These are phyloP conservation scores for Fusarium mundagurra DNA, from an alignment of 2,329 filamentous ascomycete species.

Conservation along the genomic window DNA sequence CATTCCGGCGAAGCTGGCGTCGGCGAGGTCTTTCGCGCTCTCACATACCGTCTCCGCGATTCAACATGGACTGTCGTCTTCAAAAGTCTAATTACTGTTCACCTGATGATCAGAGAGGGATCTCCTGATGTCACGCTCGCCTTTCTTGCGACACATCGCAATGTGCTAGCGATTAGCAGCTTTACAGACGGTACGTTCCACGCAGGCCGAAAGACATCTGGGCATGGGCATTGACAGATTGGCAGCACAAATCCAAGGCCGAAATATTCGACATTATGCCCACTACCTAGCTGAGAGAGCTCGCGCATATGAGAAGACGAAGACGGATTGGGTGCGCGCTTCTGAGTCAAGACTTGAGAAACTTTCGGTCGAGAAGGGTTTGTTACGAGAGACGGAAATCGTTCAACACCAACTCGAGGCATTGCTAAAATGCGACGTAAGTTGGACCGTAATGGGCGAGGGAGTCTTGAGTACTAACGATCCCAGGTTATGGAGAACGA, in stretches of 20 bases:
- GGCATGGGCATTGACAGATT: conserved; percentile 15
- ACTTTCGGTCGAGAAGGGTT: conserved; percentile 88
- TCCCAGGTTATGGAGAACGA: conserved; percentile 85
- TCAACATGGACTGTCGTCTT: conserved; percentile 99
- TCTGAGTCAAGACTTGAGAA: conserved; percentile 86
- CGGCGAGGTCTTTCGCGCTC: conserved; percentile 91
- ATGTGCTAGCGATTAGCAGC: conserved; percentile 85
- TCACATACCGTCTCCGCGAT: conserved; percentile 89
- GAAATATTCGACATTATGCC: conserved; percentile 92
- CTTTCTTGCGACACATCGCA: conserved; percentile 84
- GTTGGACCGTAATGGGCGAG: conserved; percentile 45
- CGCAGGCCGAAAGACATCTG: background rate
- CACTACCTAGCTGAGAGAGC: conserved; percentile 87
- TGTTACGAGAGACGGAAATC: conserved; percentile 89
- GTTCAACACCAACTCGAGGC: conserved; percentile 90
- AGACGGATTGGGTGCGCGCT: conserved; percentile 87
- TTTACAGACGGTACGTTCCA: conserved; percentile 84
- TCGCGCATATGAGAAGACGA: conserved; percentile 83
- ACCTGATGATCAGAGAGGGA: conserved; percentile 97
- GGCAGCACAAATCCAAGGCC: conserved; percentile 89
- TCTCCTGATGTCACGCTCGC: conserved; percentile 87
- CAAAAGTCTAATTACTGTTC: conserved; percentile 94
- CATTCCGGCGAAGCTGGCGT: conserved; percentile 95
- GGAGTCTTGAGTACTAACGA: conserved; percentile 6
- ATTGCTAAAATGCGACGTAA: conserved; percentile 87